These are phyloP conservation scores for Boletus speciosus DNA, from an alignment of 768 basidiomycete genomes.

Conservation along the genomic window DNA sequence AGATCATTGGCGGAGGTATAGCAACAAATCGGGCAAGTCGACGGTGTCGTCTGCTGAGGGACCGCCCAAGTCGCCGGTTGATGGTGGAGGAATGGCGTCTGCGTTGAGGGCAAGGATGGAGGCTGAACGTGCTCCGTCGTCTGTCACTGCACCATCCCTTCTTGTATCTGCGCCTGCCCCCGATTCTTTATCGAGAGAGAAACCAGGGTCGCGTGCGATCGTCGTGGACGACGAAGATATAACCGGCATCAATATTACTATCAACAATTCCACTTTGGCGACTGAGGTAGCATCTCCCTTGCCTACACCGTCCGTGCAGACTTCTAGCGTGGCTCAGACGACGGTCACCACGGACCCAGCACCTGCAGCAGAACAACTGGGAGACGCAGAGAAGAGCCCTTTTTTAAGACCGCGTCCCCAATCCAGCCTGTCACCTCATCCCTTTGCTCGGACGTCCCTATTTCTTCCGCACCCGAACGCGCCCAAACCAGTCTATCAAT, in stretches of 20 bases:
- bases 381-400: constrained; percentile 13
- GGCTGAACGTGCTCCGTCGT: not conserved
- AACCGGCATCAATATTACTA: constrained; percentile 5
- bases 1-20: constrained; percentile 15
- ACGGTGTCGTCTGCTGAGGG: constrained; percentile 14
- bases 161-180: not conserved
- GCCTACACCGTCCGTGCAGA: constrained; percentile 5
- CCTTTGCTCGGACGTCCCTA: constrained; percentile 37
- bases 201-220: constrained; percentile 5
- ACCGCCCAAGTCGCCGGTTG: constrained; percentile 6
- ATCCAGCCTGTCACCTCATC: constrained; percentile 17
- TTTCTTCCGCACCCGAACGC: constrained; percentile 57
- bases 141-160: not conserved
- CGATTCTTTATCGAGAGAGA: not conserved
- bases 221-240: constrained; percentile 17
- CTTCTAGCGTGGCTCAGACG: constrained; percentile 8
- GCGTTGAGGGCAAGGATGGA: constrained; percentile 16
- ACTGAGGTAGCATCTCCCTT: constrained; percentile 11
- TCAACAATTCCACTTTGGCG: constrained; percentile 4
- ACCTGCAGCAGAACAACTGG: not conserved
- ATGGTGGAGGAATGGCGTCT: constrained; percentile 18
- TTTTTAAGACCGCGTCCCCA: constrained; percentile 28
- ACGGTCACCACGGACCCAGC: constrained; percentile 17
- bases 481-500: constrained; percentile 35
- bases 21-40: constrained; percentile 17